Percentiles rank a stretch among this genome's conserved stretches.
These are phyloP conservation scores for Cercophora sp. DNA, from an alignment of 495 filamentous ascomycete genomes.

Conservation along the genomic window DNA sequence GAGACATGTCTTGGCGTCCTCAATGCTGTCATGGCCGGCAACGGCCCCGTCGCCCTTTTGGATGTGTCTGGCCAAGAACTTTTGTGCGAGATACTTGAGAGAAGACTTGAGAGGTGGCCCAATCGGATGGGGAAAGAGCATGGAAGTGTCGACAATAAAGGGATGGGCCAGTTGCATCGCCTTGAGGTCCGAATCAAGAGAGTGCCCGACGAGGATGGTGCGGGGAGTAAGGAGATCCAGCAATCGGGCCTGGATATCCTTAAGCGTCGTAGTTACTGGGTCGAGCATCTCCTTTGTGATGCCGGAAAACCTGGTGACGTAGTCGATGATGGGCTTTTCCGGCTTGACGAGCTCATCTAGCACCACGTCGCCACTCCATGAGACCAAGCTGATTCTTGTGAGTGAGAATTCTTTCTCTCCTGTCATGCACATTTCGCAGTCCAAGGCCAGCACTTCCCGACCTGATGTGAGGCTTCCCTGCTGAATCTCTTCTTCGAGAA, in stretches of 20 bases:
- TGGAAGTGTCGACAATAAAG: slow-evolving; percentile 83
- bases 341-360: slow-evolving; percentile 93
- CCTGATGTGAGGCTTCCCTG: slow-evolving; percentile 80
- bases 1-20: slow-evolving; percentile 84
- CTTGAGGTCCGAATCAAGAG: slow-evolving; percentile 81
- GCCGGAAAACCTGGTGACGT: slow-evolving; percentile 84
- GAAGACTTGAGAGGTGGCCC: slow-evolving; percentile 58
- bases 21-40: slow-evolving; percentile 79
- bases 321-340: slow-evolving; percentile 75
- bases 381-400: slow-evolving; percentile 78
- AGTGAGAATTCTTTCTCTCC: slow-evolving; percentile 70
- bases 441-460: slow-evolving; percentile 74
- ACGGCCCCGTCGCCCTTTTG: slow-evolving; percentile 61
- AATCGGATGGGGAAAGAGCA: slow-evolving; percentile 66
- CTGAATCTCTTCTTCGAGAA: slow-evolving; percentile 67
- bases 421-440: slow-evolving; percentile 96
- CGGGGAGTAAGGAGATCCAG: slow-evolving; percentile 66
- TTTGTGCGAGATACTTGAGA: slow-evolving; percentile 78
- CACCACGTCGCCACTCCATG: slow-evolving; percentile 78
- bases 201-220: slow-evolving; percentile 85
- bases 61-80: slow-evolving; percentile 77
- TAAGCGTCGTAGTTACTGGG: slow-evolving; percentile 74
- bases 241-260: slow-evolving; percentile 77
- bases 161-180: slow-evolving; percentile 85
- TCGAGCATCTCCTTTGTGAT: slow-evolving; percentile 82